phyloP scores from a whole-genome alignment of 179 eudicot genomes.

The Silene coronaria region DNA sequence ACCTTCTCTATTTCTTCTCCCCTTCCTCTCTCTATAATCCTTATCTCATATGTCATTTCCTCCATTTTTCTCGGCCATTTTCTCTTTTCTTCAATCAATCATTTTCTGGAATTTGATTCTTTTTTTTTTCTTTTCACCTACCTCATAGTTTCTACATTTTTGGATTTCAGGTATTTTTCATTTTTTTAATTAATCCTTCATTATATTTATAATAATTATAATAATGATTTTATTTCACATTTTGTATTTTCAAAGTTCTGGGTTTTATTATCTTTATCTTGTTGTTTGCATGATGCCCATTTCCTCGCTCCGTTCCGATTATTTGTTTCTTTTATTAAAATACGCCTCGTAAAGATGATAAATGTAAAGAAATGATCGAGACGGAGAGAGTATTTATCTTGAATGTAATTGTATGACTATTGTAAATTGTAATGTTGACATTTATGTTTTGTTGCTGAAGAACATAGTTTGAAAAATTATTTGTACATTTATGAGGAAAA shows the following conservation, averaged over 20 bases:
- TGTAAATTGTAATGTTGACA: too few relatives aligned
- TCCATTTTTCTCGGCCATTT: constrained; percentile 1
- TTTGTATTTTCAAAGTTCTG: neutral
- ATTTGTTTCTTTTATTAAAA: too few relatives aligned
- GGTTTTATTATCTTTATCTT: neutral
- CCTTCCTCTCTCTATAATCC: constrained; percentile 10
- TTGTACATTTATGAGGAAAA: neutral
- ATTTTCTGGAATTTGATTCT: neutral
- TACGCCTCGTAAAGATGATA: too few relatives aligned
- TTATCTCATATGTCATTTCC: neutral
- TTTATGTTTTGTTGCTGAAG: too few relatives aligned
- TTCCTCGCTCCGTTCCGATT: too few relatives aligned
- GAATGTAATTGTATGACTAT: too few relatives aligned
- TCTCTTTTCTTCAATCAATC: neutral
- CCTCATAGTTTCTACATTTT: neutral
- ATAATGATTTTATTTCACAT: neutral
- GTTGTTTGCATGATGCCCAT: constrained; percentile 2
- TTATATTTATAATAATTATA: neutral
- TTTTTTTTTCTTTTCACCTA: neutral
- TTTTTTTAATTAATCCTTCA: neutral
- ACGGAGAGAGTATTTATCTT: too few relatives aligned
- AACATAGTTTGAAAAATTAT: neutral
- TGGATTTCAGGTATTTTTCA: neutral
- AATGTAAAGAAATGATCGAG: too few relatives aligned
- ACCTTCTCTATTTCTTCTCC: neutral